Evolutionary conservation across 2,329 filamentous ascomycete genomes (phyloP).

Genomic region (Davidsoniella virescens): DNA sequence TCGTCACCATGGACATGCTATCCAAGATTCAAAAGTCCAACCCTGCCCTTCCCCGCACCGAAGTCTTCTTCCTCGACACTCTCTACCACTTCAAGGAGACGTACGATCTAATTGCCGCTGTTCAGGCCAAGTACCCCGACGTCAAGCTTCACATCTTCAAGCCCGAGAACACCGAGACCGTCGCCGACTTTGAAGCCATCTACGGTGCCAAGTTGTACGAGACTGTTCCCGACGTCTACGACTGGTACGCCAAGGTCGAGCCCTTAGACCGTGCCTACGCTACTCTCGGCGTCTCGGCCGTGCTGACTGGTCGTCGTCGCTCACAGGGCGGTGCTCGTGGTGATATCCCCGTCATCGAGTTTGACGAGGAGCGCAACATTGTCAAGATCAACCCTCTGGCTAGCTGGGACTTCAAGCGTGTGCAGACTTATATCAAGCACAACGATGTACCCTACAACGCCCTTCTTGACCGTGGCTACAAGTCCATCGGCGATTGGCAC

Average conservation of each 20-base stretch:
- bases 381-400: conserved; percentile 97
- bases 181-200: conserved; percentile 61
- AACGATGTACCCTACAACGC: conserved; percentile 88
- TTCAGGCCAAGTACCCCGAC: conserved; percentile 60
- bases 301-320: conserved; percentile 78
- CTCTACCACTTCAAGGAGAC: conserved; percentile 72
- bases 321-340: conserved; percentile 89
- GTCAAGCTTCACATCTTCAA: conserved; percentile 79
- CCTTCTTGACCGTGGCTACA: conserved; percentile 86
- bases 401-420: conserved; percentile 83
- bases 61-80: conserved; percentile 70
- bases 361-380: conserved; percentile 72
- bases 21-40: conserved; percentile 53
- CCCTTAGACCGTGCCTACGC: conserved; percentile 82
- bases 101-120: conserved; percentile 53
- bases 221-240: conserved; percentile 73
- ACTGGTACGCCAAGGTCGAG: conserved; percentile 96
- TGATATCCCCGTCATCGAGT: conserved; percentile 76
- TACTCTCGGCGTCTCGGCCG: conserved; percentile 73
- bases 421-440: conserved; percentile 71
- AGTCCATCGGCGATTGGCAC: conserved; percentile 97
- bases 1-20: conserved; percentile 73
- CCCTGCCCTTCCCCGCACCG: conserved; percentile 41
- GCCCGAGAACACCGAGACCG: conserved; percentile 57
- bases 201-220: conserved; percentile 80